A percentile compares a stretch with the other conserved stretches of the same genome.
Evolutionary conservation across 169 alveolate species (phyloP).

Genomic region (Plasmodium falciparum): DNA sequence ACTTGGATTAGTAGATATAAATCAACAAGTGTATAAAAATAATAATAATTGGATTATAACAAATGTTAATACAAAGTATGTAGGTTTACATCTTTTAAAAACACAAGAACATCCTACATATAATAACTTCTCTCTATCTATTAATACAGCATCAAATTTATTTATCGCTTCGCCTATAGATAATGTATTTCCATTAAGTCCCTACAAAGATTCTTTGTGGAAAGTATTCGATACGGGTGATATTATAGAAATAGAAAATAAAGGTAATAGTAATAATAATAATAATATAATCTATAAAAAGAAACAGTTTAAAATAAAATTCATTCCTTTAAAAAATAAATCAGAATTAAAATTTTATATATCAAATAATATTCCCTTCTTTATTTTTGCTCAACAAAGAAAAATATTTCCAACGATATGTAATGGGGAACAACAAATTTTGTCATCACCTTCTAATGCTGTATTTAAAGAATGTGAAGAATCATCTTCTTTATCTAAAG

Average conservation of each 20-base stretch:
- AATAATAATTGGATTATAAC: constrained; percentile 75
- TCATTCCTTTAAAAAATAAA: constrained; percentile 45
- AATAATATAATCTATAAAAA: constrained; percentile 3
- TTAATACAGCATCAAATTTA: constrained; percentile 80
- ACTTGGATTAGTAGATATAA: constrained; percentile 69
- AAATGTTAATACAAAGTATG: constrained; percentile 79
- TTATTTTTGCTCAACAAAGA: constrained; percentile 24
- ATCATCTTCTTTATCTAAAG: constrained; percentile 40
- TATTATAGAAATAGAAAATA: constrained; percentile 11
- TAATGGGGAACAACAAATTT: constrained; percentile 29
- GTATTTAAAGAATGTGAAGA: constrained; percentile 36
- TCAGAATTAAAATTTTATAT: constrained; percentile 15
- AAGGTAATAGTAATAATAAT: no score
- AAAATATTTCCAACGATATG: constrained; percentile 60
- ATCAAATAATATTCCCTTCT: constrained; percentile 37
- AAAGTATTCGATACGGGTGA: constrained; percentile 73
- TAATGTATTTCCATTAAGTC: constrained; percentile 69
- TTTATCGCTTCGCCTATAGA: constrained; percentile 80
- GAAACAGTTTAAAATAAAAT: constrained; percentile 3
- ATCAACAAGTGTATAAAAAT: constrained; percentile 78
- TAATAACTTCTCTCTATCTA: constrained; percentile 69
- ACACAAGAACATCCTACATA: constrained; percentile 66
- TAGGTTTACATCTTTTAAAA: constrained; percentile 79
- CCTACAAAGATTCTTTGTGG: constrained; percentile 75
- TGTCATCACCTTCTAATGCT: constrained; percentile 14